Percentiles rank a stretch among this genome's conserved stretches.
These are phyloP conservation scores for Solioccasus polychromus DNA, from an alignment of 768 basidiomycete species.

Conservation along the genomic window DNA sequence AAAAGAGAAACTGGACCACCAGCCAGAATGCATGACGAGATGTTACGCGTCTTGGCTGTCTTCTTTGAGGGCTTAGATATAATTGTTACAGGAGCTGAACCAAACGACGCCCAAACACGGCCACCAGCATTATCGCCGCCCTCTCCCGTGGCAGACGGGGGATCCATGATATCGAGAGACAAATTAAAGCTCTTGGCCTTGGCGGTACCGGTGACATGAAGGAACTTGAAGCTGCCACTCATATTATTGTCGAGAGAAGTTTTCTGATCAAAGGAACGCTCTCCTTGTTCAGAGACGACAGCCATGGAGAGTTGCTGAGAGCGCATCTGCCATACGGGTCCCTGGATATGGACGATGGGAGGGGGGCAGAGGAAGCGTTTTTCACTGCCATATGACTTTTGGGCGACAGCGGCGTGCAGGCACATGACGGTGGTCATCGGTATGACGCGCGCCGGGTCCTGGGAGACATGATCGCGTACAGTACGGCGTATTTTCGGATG, in stretches of 20 bases:
- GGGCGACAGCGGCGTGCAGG: slow-evolving; percentile 88
- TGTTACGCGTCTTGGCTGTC: slow-evolving; percentile 92
- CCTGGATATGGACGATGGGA: slow-evolving; percentile 89
- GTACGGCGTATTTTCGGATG: slow-evolving; percentile 83
- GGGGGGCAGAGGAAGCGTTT: slow-evolving; percentile 94
- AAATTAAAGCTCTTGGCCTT: slow-evolving; percentile 90
- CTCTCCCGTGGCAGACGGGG: slow-evolving; percentile 50
- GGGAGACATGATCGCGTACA: slow-evolving; percentile 77
- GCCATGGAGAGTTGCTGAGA: slow-evolving; percentile 81
- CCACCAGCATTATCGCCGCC: slow-evolving; percentile 40
- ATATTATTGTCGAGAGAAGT: slow-evolving; percentile 80
- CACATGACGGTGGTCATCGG: slow-evolving; percentile 91
- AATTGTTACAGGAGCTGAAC: slow-evolving; percentile 89
- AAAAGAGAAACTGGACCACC: slow-evolving; percentile 90
- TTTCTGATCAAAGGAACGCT: slow-evolving; percentile 82
- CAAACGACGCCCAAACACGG: slow-evolving; percentile 87
- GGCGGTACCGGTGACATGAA: slow-evolving; percentile 84
- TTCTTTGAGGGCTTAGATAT: slow-evolving; percentile 98
- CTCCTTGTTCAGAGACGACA: slow-evolving; percentile 79
- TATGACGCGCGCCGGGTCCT: slow-evolving; percentile 70
- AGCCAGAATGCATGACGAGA: slow-evolving; percentile 85
- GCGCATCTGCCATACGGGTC: slow-evolving; percentile 82
- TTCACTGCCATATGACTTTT: slow-evolving; percentile 95
- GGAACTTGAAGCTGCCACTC: slow-evolving; percentile 87
- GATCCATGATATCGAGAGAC: slow-evolving; percentile 81